Base-by-base conservation (phyloP, 2,329 filamentous ascomycete genomes). In the Calonectria pteridis region DNA sequence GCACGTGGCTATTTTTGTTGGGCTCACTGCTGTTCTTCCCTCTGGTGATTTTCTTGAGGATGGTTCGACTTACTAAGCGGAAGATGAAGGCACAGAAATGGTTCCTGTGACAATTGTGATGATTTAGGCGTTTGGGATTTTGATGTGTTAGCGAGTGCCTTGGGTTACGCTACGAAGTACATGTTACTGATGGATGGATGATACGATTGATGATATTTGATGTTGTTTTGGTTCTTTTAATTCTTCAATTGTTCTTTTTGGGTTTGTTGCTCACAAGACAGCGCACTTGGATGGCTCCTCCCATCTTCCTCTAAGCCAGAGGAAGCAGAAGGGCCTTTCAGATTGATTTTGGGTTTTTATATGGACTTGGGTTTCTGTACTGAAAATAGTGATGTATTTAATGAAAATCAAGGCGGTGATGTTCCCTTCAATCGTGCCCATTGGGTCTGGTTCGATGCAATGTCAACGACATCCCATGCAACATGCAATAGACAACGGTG, bases 1-100 rank as follows among this genome's bases (percentile, higher is more conserved):
- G 91, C 4, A 93, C 94, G 0, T 74, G 90, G 4, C 81, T 94
- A 5, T 96, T 94, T 77, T 85, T 94, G 1, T 1, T 93, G 1
- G 91, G 91, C 0, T 84, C 84, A 0, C 87, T 91, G 1, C 71
- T 89, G 58, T 79, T 85, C 5, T 67, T 84, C 35, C 84, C 84
- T 46, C 33, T 59, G 11, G 64, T 66, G 6, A 23, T 66, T 40
- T 49, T 51, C 23, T 33, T 50, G 51, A 14, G n/a, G n/a, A 37
- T 23, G 35, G 55, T 29, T 37, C 35, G 13, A 26, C 35, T n/a
- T 28, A 18, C n/a, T 3, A 29, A 23, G 46, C 5, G 31, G 10
- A 59, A 59, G 55, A n/a, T 59, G 6, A 59, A 37, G 55, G 13
- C 33, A 13, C 55, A 59, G 20, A 23, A 35, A 26, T 59, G 55